phyloP scores from a whole-genome alignment of 331 rosid genomes.

The Spiraea crenata region DNA sequence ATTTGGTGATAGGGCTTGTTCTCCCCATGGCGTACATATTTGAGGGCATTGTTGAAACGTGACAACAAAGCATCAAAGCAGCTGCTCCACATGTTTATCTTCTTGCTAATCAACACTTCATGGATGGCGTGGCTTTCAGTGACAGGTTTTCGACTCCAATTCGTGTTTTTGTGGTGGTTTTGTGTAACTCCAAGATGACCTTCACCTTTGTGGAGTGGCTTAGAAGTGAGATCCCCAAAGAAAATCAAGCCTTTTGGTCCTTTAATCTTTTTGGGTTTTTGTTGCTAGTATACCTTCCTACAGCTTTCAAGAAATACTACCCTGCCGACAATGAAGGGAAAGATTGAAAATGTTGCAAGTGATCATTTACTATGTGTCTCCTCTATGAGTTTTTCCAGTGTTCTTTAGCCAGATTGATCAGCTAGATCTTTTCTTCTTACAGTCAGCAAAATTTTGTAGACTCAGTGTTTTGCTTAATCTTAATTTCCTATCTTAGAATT shows the following conservation, averaged over 20 bases:
- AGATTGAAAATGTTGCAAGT: conserved; percentile 6
- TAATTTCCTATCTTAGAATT: too few relatives aligned
- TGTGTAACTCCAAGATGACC: conserved; percentile 63
- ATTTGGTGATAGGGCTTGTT: conserved; percentile 55
- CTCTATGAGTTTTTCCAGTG: too few relatives aligned
- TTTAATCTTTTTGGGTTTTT: conserved; percentile 80
- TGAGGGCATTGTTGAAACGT: conserved; percentile 61
- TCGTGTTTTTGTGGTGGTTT: conserved; percentile 68
- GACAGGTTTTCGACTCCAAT: conserved; percentile 56
- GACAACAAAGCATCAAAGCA: conserved; percentile 68
- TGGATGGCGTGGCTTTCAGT: conserved; percentile 65
- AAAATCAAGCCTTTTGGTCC: conserved; percentile 51
- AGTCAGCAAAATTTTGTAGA: too few relatives aligned
- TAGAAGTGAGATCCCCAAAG: conserved; percentile 57
- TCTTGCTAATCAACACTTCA: conserved; percentile 75
- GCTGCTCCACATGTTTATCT: conserved; percentile 84
- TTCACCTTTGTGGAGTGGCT: conserved; percentile 74
- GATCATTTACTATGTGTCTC: too few relatives aligned
- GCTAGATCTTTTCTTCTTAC: too few relatives aligned
- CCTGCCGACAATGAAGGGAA: conserved; percentile 30
- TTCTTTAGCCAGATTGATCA: too few relatives aligned
- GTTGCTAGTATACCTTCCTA: conserved; percentile 80
- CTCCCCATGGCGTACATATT: conserved; percentile 68
- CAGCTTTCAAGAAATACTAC: conserved; percentile 67
- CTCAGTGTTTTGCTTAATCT: too few relatives aligned